These are phyloP conservation scores for Malania oleifera DNA, from an alignment of 164 flowering plant genomes.

Conservation along the genomic window DNA sequence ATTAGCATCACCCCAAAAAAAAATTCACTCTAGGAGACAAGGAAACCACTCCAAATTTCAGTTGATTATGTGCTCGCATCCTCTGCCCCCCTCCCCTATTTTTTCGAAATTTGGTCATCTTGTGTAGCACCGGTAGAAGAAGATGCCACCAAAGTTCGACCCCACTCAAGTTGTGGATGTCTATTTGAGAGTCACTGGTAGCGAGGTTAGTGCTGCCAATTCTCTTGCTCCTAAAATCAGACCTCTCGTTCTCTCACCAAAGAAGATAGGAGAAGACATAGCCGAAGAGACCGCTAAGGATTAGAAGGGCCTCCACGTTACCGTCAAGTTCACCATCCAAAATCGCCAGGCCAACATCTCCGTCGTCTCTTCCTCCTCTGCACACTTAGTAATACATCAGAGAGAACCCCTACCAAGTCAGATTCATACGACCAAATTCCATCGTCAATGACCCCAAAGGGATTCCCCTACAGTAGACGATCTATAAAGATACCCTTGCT, in stretches of 20 bases:
- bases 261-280: conserved; percentile 60
- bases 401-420: too few species aligned
- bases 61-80: too few species aligned
- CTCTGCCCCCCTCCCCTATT: neutral
- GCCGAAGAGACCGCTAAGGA: conserved; percentile 65
- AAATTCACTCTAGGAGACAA: too few species aligned
- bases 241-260: conserved; percentile 57
- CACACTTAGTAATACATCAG: too few species aligned
- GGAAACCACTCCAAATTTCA: too few species aligned
- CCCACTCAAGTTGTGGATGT: conserved; percentile 55
- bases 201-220: conserved; percentile 60
- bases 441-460: too few species aligned
- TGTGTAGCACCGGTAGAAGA: neutral
- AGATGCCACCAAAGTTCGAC: conserved; percentile 63
- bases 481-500: too few species aligned
- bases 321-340: conserved; percentile 59
- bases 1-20: too few species aligned
- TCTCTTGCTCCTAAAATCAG: conserved; percentile 64
- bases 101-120: neutral
- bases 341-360: conserved; percentile 59
- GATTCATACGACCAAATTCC: too few species aligned
- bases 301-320: conserved; percentile 60
- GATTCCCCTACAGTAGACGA: too few species aligned
- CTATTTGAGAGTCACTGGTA: conserved; percentile 57
- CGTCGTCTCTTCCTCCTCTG: conserved; percentile 61